phyloP scores from a whole-genome alignment of 1,139 yeast genomes.

The Hanseniaspora sp. region DNA sequence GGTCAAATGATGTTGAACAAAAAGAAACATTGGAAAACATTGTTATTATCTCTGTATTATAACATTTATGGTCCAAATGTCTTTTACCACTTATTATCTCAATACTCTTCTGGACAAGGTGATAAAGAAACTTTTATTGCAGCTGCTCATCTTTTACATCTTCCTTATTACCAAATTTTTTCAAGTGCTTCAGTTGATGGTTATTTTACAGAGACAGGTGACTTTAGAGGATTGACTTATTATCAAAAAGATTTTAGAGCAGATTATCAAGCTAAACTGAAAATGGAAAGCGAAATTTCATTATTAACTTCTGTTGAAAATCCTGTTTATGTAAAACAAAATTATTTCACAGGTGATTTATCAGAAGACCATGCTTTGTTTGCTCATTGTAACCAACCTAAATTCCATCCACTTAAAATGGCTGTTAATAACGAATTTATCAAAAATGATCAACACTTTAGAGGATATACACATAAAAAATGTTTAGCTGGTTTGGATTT shows the following conservation, averaged over 20 bases:
- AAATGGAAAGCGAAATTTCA: neutral
- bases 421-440: slow-evolving; percentile 21
- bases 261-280: slow-evolving; percentile 25
- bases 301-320: neutral
- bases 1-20: slow-evolving; percentile 71
- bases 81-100: slow-evolving; percentile 75
- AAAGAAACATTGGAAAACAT: slow-evolving; percentile 49
- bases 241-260: slow-evolving; percentile 28
- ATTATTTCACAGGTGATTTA: neutral
- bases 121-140: slow-evolving; percentile 84
- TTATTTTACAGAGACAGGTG: slow-evolving; percentile 21
- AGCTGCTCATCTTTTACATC: slow-evolving; percentile 54
- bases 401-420: slow-evolving; percentile 19
- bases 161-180: slow-evolving; percentile 59
- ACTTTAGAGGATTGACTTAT: slow-evolving; percentile 29
- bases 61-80: slow-evolving; percentile 68
- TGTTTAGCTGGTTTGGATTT: slow-evolving; percentile 26
- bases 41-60: slow-evolving; percentile 62
- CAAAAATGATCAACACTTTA: slow-evolving; percentile 24
- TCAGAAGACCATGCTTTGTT: slow-evolving; percentile 22
- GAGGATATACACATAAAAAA: slow-evolving; percentile 24
- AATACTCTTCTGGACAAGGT: slow-evolving; percentile 81
- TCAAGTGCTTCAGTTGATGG: slow-evolving; percentile 29
- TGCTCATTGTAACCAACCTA: slow-evolving; percentile 28
- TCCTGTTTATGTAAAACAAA: slow-evolving; percentile 2